Evolutionary conservation across 2,329 filamentous ascomycete species (phyloP).

Genomic region (Alternaria gansuensis): DNA sequence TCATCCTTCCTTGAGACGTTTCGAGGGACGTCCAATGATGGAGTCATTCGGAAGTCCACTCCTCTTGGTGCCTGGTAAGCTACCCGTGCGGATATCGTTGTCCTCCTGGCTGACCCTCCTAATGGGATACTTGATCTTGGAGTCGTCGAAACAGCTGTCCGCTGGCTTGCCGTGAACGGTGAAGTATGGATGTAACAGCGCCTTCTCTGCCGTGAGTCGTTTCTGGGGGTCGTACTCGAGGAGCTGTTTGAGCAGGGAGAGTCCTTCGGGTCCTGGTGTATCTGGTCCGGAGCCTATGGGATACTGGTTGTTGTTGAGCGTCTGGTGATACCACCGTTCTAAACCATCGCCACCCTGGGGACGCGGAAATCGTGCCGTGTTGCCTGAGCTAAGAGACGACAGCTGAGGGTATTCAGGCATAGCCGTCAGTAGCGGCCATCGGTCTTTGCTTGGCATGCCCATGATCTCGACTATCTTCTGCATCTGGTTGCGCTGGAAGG

Average conservation of each 20-base stretch:
- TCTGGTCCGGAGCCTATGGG: conserved; percentile 49
- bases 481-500: conserved; percentile 98
- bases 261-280: conserved; percentile 70
- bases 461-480: conserved; percentile 98
- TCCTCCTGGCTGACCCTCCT: conserved; percentile 92
- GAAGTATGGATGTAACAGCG: conserved; percentile 92
- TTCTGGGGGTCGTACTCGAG: conserved; percentile 94
- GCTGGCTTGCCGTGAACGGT: conserved; percentile 67
- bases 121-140: conserved; percentile 88
- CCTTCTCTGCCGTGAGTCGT: conserved; percentile 84
- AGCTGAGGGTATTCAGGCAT: conserved; percentile 90
- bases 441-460: conserved; percentile 85
- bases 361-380: conserved; percentile 59
- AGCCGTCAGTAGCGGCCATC: conserved; percentile 82
- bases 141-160: conserved; percentile 88
- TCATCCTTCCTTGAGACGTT: conserved; percentile 62
- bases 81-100: conserved; percentile 91
- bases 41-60: conserved; percentile 85
- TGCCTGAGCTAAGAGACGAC: conserved; percentile 58
- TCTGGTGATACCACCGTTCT: conserved; percentile 70
- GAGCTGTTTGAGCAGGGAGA: conserved; percentile 80
- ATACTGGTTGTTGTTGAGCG: conserved; percentile 59
- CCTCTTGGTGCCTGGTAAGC: conserved; percentile 88
- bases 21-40: conserved; percentile 65
- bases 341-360: conserved; percentile 61